A percentile compares a stretch with the other conserved stretches of the same genome.
Conservation (phyloP, 2,329 filamentous ascomycete species). For the Colletotrichum acutatum region DNA sequence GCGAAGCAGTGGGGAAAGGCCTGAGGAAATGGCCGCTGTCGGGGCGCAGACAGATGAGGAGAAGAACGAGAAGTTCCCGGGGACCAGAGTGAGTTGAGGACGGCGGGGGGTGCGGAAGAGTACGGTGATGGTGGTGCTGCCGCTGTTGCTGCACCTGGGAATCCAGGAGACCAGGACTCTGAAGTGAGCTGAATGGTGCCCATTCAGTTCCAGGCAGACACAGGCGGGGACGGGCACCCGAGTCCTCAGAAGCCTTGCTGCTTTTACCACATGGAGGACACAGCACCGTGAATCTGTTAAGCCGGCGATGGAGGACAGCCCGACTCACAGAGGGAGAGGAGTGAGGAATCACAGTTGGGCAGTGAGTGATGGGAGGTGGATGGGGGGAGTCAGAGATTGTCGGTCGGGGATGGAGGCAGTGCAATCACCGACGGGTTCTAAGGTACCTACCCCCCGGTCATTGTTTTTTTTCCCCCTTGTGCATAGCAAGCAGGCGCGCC, state of each 20-base stretch:
- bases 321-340: neutral
- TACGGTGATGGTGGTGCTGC: neutral
- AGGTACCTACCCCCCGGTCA: constrained; percentile 10
- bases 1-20: constrained; percentile 18
- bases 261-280: constrained; percentile 11
- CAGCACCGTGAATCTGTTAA: neutral
- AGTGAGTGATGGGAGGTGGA: too few species aligned
- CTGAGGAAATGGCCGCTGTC: constrained; percentile 26
- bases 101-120: neutral
- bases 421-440: neutral
- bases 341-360: too few species aligned
- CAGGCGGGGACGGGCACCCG: constrained; percentile 19
- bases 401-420: constrained; percentile 1
- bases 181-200: neutral
- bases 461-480: neutral
- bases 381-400: neutral
- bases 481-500: neutral
- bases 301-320: neutral
- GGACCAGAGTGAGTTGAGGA: neutral
- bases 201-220: constrained; percentile 16
- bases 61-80: constrained; percentile 5
- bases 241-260: constrained; percentile 20
- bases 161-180: too few species aligned
- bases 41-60: neutral
- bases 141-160: neutral